phyloP scores from a whole-genome alignment of 768 basidiomycete species.

The Tylopilus cervinicoccineus region DNA sequence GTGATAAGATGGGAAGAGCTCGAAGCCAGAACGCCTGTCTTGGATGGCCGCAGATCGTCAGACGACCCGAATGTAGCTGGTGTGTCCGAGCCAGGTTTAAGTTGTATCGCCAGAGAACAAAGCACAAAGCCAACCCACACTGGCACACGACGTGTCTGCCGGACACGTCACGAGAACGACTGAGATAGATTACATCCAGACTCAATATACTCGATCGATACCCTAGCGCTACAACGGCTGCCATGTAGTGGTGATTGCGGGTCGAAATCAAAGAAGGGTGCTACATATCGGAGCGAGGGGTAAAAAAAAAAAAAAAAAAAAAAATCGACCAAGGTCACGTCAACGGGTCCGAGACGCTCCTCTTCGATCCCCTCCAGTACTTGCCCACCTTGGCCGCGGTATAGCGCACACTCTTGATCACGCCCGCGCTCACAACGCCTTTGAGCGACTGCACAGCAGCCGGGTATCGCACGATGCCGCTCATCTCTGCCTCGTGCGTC shows the following conservation, averaged over 20 bases:
- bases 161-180: neutral
- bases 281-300: too few species aligned
- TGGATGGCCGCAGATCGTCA: too few species aligned
- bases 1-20: neutral
- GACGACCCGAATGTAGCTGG: too few species aligned
- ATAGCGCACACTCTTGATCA: constrained; percentile 76
- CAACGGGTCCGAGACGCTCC: neutral
- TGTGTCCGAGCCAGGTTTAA: too few species aligned
- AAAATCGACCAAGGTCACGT: constrained; percentile 3
- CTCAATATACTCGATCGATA: constrained; percentile 4
- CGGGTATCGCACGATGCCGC: constrained; percentile 73
- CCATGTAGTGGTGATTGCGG: constrained; percentile 2
- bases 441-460: constrained; percentile 84
- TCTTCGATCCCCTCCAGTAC: constrained; percentile 57
- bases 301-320: too few species aligned
- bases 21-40: neutral
- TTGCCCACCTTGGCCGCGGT: constrained; percentile 74
- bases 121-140: too few species aligned
- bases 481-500: constrained; percentile 52
- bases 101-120: too few species aligned
- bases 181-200: constrained; percentile 19
- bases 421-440: constrained; percentile 79
- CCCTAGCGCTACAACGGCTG: constrained; percentile 18
- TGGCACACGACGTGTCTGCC: too few species aligned
- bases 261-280: neutral